Conservation (phyloP, 164 flowering plant species). For the Dillenia turbinata region DNA sequence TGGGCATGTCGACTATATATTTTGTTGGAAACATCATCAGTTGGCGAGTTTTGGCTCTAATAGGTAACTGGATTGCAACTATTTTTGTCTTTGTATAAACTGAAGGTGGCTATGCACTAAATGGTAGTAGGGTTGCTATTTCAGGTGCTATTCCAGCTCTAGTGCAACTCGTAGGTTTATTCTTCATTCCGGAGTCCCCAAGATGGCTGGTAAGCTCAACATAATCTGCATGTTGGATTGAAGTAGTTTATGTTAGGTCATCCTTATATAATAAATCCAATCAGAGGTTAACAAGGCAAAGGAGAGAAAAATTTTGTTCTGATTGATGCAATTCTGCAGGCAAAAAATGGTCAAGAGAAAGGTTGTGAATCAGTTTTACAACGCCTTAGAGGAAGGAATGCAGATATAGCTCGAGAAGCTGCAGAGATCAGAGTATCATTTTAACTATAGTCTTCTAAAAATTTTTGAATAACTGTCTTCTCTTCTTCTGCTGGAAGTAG, state of each 20-base stretch:
- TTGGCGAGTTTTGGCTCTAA: constrained; percentile 56
- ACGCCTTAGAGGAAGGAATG: constrained; percentile 43
- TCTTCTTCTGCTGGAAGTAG: background rate
- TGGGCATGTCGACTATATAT: constrained; percentile 40
- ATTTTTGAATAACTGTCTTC: background rate
- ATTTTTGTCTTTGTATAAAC: background rate
- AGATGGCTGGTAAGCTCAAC: constrained; percentile 56
- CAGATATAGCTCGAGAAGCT: constrained; percentile 48
- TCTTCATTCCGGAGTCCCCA: constrained; percentile 71
- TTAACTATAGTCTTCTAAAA: background rate
- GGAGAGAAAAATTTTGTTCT: too few relatives aligned
- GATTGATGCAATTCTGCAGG: constrained; percentile 27
- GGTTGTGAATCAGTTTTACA: constrained; percentile 38
- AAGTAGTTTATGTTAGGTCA: too few relatives aligned
- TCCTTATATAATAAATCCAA: too few relatives aligned
- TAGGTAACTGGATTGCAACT: constrained; percentile 29
- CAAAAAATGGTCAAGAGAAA: constrained; percentile 32
- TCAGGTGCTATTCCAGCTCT: constrained; percentile 50
- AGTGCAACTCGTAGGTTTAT: constrained; percentile 48
- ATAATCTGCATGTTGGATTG: background rate
- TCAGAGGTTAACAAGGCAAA: too few relatives aligned
- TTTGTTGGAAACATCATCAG: constrained; percentile 38
- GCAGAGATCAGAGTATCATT: constrained; percentile 39
- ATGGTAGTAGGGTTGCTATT: background rate
- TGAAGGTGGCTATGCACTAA: too few relatives aligned